phyloP scores from a whole-genome alignment of 176 grass and related monocot species.

The Eragrostis nindensis region DNA sequence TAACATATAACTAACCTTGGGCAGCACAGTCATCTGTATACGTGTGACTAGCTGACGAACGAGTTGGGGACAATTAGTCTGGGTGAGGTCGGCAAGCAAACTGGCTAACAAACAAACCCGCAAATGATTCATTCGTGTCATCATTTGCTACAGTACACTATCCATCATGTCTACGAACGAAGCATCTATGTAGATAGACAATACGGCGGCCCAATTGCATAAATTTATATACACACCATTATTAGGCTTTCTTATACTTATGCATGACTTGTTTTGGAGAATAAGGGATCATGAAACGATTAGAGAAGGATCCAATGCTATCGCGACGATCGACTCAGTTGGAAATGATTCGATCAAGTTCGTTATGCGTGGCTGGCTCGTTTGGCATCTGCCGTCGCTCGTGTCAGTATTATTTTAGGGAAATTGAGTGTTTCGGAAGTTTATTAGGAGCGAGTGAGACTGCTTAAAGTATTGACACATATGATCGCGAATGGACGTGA shows the following conservation, averaged over 20 bases:
- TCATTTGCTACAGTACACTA: neutral
- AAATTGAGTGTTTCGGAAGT: neutral
- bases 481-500: neutral
- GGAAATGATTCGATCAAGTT: conserved; percentile 27
- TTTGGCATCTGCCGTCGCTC: conserved; percentile 16
- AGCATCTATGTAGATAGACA: neutral
- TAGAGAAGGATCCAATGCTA: conserved; percentile 22
- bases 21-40: no score
- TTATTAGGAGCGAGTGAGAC: conserved; percentile 12
- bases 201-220: neutral
- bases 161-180: neutral
- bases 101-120: conserved; percentile 27
- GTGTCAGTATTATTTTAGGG: conserved; percentile 20
- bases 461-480: neutral
- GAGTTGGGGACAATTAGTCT: no score
- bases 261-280: conserved; percentile 10
- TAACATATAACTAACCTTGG: no score
- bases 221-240: neutral
- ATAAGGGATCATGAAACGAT: conserved; percentile 35
- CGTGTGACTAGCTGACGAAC: no score
- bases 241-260: neutral
- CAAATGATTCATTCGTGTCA: neutral
- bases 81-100: conserved; percentile 52
- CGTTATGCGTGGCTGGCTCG: conserved; percentile 10
- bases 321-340: neutral